phyloP scores from a whole-genome alignment of 106 monocot genomes.

The Narthecium ossifragum region DNA sequence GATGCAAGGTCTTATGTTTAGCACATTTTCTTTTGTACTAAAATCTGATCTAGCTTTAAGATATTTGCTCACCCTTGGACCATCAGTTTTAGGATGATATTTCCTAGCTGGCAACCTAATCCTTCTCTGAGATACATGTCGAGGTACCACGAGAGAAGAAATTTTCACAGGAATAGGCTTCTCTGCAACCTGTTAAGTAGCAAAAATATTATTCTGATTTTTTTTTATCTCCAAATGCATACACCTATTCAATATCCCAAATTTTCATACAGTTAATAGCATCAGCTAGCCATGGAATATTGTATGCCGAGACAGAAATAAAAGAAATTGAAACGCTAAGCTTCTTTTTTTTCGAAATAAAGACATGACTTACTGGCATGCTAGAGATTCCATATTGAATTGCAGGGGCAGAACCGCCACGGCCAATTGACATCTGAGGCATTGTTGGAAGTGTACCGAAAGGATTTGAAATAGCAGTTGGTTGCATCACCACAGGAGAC shows the following conservation, averaged over 20 bases:
- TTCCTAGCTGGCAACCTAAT: conserved; percentile 64
- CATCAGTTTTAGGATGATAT: conserved; percentile 74
- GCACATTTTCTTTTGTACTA: no score
- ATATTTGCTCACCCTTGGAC: conserved; percentile 44
- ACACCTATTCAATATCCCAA: no score
- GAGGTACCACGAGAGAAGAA: conserved; percentile 63
- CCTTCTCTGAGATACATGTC: conserved; percentile 87
- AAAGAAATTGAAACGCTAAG: neutral
- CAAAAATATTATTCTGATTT: no score
- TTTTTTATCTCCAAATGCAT: no score
- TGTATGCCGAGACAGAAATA: neutral
- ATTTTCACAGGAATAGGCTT: conserved; percentile 55
- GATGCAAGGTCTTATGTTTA: no score
- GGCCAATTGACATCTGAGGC: conserved; percentile 95
- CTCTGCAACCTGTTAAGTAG: conserved; percentile 57
- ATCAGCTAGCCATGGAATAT: no score
- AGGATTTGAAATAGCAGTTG: conserved; percentile 64
- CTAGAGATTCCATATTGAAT: conserved; percentile 98
- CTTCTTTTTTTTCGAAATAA: neutral
- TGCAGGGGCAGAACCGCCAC: conserved; percentile 52
- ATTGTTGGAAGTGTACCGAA: conserved; percentile 88
- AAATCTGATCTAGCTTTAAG: neutral
- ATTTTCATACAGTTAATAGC: no score
- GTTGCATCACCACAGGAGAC: conserved; percentile 64
- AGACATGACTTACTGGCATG: conserved; percentile 69